These are phyloP conservation scores for Diplodia seriata DNA, from an alignment of 2,329 filamentous ascomycete species.

Conservation along the genomic window DNA sequence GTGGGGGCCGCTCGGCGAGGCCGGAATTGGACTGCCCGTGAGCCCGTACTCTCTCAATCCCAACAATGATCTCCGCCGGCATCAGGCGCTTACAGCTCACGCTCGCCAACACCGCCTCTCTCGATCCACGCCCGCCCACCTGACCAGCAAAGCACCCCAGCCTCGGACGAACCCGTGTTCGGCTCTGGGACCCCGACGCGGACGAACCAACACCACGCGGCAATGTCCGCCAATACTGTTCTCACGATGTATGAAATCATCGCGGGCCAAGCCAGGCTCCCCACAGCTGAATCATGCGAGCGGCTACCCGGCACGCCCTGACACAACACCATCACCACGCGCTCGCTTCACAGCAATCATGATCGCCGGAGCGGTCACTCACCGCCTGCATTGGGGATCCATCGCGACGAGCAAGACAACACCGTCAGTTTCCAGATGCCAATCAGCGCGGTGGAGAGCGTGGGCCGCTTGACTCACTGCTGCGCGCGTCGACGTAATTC, in stretches of 20 bases:
- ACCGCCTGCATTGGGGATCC: slow-evolving; percentile 27
- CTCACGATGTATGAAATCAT: slow-evolving; percentile 31
- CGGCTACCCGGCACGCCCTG: slow-evolving; percentile 13
- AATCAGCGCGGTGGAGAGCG: neutral
- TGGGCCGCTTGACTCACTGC: slow-evolving; percentile 11
- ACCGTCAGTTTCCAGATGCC: neutral
- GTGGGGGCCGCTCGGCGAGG: slow-evolving; percentile 23
- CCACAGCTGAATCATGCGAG: slow-evolving; percentile 24
- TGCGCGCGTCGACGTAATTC: neutral
- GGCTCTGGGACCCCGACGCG: too few species aligned
- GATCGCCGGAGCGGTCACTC: slow-evolving; percentile 27
- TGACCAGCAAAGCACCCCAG: slow-evolving; percentile 9
- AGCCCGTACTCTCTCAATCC: slow-evolving; percentile 12
- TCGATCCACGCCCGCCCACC: slow-evolving; percentile 20
- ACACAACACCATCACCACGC: slow-evolving; percentile 22
- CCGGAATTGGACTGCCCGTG: slow-evolving; percentile 17
- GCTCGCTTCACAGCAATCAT: slow-evolving; percentile 27
- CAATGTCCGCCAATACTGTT: slow-evolving; percentile 9
- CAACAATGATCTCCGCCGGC: slow-evolving; percentile 28
- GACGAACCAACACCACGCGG: slow-evolving; percentile 9
- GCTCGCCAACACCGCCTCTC: slow-evolving; percentile 23
- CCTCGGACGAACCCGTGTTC: neutral
- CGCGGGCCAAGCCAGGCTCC: slow-evolving; percentile 1
- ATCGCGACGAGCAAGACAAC: slow-evolving; percentile 6
- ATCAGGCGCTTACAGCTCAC: slow-evolving; percentile 26